Conservation (phyloP, 225 moss, liverwort and hornwort species). For the Asterella californica region DNA sequence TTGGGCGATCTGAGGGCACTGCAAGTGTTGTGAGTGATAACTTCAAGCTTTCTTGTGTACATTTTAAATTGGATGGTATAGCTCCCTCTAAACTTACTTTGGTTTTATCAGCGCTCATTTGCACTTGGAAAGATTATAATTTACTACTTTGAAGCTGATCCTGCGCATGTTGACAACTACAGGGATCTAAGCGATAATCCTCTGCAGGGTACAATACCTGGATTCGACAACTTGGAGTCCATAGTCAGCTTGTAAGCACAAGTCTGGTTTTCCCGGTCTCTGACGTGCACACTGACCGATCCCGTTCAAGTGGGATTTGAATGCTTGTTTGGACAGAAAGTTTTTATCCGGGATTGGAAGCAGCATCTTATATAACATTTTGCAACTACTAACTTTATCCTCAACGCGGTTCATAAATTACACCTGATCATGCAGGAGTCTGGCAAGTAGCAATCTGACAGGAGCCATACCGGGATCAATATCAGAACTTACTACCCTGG, state of each 20-base stretch:
- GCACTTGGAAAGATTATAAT: background rate
- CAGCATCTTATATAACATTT: no score
- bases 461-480: constrained; percentile 21
- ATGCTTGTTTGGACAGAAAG: no score
- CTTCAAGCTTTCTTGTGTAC: background rate
- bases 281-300: background rate
- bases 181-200: constrained; percentile 24
- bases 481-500: constrained; percentile 9
- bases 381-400: no score
- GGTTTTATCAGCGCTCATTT: background rate
- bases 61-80: no score
- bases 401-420: background rate
- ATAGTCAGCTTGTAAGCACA: constrained; percentile 32
- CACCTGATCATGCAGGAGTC: constrained; percentile 5
- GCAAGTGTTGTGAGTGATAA: constrained; percentile 23
- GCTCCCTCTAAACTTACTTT: no score
- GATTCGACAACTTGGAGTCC: constrained; percentile 16
- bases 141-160: background rate
- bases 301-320: background rate
- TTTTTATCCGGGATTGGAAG: no score
- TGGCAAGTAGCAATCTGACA: constrained; percentile 15
- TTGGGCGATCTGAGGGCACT: constrained; percentile 18
- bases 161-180: background rate
- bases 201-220: constrained; percentile 19
- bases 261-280: background rate